Conservation (phyloP, 1,284 basidiomycete genomes). For the Ganoderma resinaceum region DNA sequence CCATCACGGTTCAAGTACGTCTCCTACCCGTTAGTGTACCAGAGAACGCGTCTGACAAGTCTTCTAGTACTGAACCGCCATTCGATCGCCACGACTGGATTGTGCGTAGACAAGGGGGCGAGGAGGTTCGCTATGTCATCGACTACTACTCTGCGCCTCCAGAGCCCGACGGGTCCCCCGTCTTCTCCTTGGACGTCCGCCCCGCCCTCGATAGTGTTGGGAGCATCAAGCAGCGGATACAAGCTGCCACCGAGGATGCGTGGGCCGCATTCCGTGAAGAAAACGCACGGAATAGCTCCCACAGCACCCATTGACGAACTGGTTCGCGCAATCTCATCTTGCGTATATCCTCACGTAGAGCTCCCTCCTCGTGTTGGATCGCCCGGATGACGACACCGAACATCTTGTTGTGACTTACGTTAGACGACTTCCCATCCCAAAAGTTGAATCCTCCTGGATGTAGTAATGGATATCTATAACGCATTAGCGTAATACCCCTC, state of each 20-base stretch:
- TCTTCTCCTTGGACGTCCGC: constrained; percentile 91
- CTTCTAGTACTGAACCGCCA: constrained; percentile 81
- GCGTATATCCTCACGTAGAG: constrained; percentile 1
- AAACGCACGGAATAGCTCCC: constrained; percentile 26
- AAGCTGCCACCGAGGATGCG: constrained; percentile 73
- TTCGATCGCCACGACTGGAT: constrained; percentile 99
- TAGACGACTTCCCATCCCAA: constrained; percentile 10
- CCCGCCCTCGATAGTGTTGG: constrained; percentile 85
- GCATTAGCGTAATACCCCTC: constrained; percentile 25
- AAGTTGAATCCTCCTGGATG: constrained; percentile 19
- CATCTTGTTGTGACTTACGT: neutral
- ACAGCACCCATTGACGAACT: constrained; percentile 16
- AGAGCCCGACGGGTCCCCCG: constrained; percentile 87
- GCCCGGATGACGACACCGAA: neutral
- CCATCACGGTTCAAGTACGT: constrained; percentile 90
- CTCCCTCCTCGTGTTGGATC: neutral
- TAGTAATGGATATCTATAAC: constrained; percentile 25
- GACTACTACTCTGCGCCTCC: constrained; percentile 94
- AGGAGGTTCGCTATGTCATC: constrained; percentile 92
- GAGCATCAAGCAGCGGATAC: constrained; percentile 75
- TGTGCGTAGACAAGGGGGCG: constrained; percentile 77
- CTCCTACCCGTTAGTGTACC: neutral
- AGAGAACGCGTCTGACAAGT: constrained; percentile 9
- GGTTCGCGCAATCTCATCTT: neutral
- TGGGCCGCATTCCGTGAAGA: constrained; percentile 52